Evolutionary conservation across 169 alveolate species (phyloP), one percentile per base, ranked within the genome.

Genomic region (Cryptosporidium viatorum): DNA sequence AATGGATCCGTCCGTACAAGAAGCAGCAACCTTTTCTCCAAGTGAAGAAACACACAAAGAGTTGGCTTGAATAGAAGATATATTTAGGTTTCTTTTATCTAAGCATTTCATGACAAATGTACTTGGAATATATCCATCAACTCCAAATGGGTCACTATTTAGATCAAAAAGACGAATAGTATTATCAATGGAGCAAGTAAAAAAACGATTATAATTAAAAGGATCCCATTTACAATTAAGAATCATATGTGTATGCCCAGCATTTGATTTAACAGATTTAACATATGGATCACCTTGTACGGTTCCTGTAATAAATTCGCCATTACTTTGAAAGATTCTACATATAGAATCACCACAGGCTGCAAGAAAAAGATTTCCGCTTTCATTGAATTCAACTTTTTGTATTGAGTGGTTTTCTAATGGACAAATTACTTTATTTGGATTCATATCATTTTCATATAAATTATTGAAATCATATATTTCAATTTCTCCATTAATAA

Each of bases 201-300:
- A 48, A 41, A 80, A 80, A 18, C 65, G 62, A 43, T 65, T 80
- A 2, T n/a, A 26, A 6, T 80, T 52, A 0, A 8, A n/a, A 29
- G 75, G 60, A n/a, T 80, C 80, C 89, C 89, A 80, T 45, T 65
- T 80, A 41, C 73, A 80, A 48, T 65, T 73, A 50, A 80, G 41
- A 43, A 80, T 58, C 89, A 67, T 80, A 65, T 80, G 89, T 18
- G 89, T 80, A 80, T 80, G 89, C 10, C 89, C 89, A 26, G 35
- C 55, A 65, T 80, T 80, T n/a, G 74, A 48, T 65, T 65, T 80
- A 8, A 48, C 75, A 41, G 89, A 26, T 67, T 65, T 59, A n/a
- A 80, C 89, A 80, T 80, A 80, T 43, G 89, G 89, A 62, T 80
- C 89, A 7, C 89, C 89, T 48, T 50, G 69, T 23, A 80, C 89